phyloP scores from a whole-genome alignment of 768 basidiomycete species.

The Lactarius tabidus region DNA sequence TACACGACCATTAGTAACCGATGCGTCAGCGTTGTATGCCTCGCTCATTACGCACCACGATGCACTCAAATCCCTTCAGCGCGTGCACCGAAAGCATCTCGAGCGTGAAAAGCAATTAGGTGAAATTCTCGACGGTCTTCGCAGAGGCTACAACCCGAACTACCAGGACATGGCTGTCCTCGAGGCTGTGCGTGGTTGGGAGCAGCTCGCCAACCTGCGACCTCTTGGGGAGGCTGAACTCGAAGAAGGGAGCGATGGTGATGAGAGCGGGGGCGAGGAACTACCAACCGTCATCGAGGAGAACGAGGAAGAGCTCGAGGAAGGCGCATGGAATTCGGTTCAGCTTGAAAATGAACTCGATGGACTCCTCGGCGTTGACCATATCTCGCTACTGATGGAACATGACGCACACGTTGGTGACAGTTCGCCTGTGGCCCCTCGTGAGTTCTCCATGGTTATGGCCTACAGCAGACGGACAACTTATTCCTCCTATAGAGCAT shows the following conservation, averaged over 20 bases:
- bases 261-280: constrained; percentile 31
- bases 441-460: constrained; percentile 43
- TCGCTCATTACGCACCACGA: constrained; percentile 68
- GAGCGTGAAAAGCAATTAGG: constrained; percentile 75
- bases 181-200: constrained; percentile 94
- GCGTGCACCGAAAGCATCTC: constrained; percentile 65
- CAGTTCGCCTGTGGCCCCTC: constrained; percentile 33
- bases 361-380: constrained; percentile 56
- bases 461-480: background rate
- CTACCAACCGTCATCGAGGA: constrained; percentile 22
- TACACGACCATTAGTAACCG: constrained; percentile 6
- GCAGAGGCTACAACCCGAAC: constrained; percentile 92
- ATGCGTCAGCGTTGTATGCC: constrained; percentile 66
- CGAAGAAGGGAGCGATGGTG: constrained; percentile 35
- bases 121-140: constrained; percentile 76
- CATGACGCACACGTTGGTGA: constrained; percentile 67
- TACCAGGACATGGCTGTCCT: constrained; percentile 99
- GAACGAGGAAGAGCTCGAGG: constrained; percentile 41
- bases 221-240: constrained; percentile 68
- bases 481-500: constrained; percentile 57
- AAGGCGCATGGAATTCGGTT: constrained; percentile 56
- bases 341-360: constrained; percentile 58
- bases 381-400: constrained; percentile 68
- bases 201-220: constrained; percentile 63
- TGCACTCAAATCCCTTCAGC: constrained; percentile 73